Percentiles rank a stretch among this genome's conserved stretches.
Conservation (phyloP, 139 green algal genomes). For the Picochlorum sp. region DNA sequence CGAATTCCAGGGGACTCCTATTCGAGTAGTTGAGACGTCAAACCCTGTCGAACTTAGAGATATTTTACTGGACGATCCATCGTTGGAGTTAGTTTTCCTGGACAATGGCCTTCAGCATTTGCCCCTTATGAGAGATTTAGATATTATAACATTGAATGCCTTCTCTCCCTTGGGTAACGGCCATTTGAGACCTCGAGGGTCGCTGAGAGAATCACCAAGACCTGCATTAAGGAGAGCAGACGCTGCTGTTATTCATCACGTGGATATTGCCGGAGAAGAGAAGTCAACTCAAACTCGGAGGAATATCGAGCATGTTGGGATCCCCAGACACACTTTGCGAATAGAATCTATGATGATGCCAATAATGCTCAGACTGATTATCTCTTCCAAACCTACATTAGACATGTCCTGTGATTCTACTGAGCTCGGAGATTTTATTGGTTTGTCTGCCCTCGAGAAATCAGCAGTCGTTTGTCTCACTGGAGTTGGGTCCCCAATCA, state of each 20-base stretch:
- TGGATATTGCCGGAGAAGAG: constrained; percentile 11
- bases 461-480: constrained; percentile 19
- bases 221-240: constrained; percentile 16
- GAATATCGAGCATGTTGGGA: constrained; percentile 2
- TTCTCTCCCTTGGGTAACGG: constrained; percentile 24
- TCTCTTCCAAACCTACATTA: constrained; percentile 2
- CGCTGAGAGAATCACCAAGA: constrained; percentile 14
- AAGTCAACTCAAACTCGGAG: neutral
- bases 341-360: constrained; percentile 12
- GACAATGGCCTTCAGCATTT: constrained; percentile 27
- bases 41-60: neutral
- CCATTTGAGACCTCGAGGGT: constrained; percentile 22
- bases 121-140: constrained; percentile 17
- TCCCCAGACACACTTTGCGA: constrained; percentile 18
- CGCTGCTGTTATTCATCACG: constrained; percentile 21
- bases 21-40: neutral
- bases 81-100: constrained; percentile 13
- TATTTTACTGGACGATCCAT: constrained; percentile 8
- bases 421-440: constrained; percentile 4
- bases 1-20: constrained; percentile 8
- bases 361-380: constrained; percentile 7
- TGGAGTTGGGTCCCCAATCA: constrained; percentile 17
- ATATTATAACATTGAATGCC: constrained; percentile 22
- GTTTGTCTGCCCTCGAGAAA: neutral
- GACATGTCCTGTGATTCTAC: neutral